Evolutionary conservation across 768 basidiomycete genomes (phyloP).

Genomic region (Flagelloscypha sp.): DNA sequence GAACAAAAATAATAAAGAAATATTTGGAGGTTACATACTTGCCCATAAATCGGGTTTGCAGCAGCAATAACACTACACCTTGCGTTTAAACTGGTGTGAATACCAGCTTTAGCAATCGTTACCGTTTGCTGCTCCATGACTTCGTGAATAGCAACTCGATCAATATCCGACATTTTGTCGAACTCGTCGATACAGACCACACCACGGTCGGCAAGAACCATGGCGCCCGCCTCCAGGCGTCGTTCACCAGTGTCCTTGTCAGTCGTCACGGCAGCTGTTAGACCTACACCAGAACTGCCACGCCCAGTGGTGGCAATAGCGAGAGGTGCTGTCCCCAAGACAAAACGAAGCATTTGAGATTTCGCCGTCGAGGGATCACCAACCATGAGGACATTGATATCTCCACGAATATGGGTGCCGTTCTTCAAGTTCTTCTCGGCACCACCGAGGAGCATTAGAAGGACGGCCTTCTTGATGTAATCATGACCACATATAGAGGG

Average conservation of each 20-base stretch:
- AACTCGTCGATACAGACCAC: slow-evolving; percentile 99
- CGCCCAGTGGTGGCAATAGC: slow-evolving; percentile 98
- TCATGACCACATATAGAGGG: slow-evolving; percentile 97
- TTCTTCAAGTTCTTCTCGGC: slow-evolving; percentile 97
- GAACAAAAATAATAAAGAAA: slow-evolving; percentile 5
- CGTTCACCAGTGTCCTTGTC: slow-evolving; percentile 98
- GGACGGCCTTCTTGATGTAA: slow-evolving; percentile 88
- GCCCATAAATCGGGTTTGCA: slow-evolving; percentile 97
- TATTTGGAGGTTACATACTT: slow-evolving; percentile 40
- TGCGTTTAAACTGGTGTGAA: slow-evolving; percentile 96
- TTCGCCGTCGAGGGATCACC: slow-evolving; percentile 99
- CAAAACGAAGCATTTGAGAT: slow-evolving; percentile 91
- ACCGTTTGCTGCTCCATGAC: slow-evolving; percentile 99
- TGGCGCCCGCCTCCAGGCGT: slow-evolving; percentile 94
- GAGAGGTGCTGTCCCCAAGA: slow-evolving; percentile 89
- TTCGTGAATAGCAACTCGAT: slow-evolving; percentile 98
- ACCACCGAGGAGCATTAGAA: slow-evolving; percentile 89
- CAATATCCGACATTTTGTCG: slow-evolving; percentile 99
- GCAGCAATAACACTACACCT: slow-evolving; percentile 97
- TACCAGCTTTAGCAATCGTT: slow-evolving; percentile 98
- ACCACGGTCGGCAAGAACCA: slow-evolving; percentile 98
- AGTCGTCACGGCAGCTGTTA: slow-evolving; percentile 96
- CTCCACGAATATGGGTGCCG: slow-evolving; percentile 97
- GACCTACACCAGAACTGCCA: slow-evolving; percentile 97
- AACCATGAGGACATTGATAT: slow-evolving; percentile 99